Evolutionary conservation across 2,329 filamentous ascomycete genomes (phyloP).

Genomic region (Scolecobasidium constrictum): DNA sequence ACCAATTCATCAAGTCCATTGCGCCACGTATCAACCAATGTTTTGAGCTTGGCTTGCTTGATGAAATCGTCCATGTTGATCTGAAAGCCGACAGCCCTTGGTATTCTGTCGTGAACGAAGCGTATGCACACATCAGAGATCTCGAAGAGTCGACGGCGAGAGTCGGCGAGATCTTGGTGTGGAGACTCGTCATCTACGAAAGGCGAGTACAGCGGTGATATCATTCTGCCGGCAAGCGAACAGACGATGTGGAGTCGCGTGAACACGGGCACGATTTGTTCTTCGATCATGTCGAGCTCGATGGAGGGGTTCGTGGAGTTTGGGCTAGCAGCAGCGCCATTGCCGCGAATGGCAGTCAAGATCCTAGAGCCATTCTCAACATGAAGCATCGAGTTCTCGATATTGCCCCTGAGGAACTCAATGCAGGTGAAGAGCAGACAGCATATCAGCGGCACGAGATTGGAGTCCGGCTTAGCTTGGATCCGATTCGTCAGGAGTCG

Average conservation of each 20-base stretch:
- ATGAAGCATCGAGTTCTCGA: conserved; percentile 2
- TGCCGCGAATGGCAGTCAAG: background rate
- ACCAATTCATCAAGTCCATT: background rate
- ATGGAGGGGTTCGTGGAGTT: background rate
- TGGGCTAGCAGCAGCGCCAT: background rate
- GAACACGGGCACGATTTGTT: conserved; percentile 4
- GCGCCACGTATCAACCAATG: background rate
- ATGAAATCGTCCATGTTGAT: background rate
- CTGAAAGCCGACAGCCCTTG: background rate
- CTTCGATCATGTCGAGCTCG: background rate
- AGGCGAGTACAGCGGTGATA: background rate
- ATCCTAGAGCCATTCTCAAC: conserved; percentile 6
- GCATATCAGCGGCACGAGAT: conserved; percentile 3
- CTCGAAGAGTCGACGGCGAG: background rate
- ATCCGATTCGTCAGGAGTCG: background rate
- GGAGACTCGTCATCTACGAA: background rate
- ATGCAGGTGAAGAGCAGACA: conserved; percentile 7
- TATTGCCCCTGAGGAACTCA: conserved; percentile 3
- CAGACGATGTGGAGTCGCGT: background rate
- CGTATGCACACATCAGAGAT: conserved; percentile 2
- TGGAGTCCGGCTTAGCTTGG: background rate
- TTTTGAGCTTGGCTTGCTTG: background rate
- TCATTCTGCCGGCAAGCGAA: background rate
- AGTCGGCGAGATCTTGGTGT: background rate
- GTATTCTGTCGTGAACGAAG: background rate